Evolutionary conservation across 176 grass and related monocot species (phyloP).

Genomic region (Tillandsia leiboldiana): DNA sequence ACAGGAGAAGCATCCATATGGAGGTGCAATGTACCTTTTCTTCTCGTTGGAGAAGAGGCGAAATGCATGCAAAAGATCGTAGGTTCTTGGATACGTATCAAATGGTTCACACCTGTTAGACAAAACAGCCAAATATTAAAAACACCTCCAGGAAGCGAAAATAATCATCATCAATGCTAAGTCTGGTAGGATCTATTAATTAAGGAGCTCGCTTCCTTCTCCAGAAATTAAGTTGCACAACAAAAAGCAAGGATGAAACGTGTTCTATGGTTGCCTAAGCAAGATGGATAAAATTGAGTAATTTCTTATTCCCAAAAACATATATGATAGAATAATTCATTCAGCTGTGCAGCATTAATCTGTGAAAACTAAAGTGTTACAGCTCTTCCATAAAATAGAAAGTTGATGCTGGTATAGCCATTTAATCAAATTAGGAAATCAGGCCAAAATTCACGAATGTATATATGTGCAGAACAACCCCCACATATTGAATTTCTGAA

Average conservation of each 20-base stretch:
- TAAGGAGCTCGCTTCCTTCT: no score
- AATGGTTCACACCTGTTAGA: conserved; percentile 82
- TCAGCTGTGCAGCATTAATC: not conserved
- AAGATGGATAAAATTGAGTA: not conserved
- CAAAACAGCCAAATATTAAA: not conserved
- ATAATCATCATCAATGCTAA: no score
- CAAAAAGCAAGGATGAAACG: not conserved
- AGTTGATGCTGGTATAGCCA: not conserved
- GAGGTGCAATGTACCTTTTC: conserved; percentile 40
- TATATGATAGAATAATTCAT: not conserved
- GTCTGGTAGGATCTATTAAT: no score
- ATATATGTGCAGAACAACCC: not conserved
- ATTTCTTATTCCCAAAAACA: not conserved
- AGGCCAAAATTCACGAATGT: not conserved
- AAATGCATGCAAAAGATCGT: conserved; percentile 76
- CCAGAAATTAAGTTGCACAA: not conserved
- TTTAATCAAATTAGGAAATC: not conserved
- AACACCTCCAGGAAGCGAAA: no score
- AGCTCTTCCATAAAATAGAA: not conserved
- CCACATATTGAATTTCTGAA: no score
- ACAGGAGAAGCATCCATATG: not conserved
- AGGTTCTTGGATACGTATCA: conserved; percentile 96
- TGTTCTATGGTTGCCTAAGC: not conserved
- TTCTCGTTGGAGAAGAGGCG: conserved; percentile 72
- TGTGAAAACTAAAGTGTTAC: not conserved